A percentile compares a stretch with the other conserved stretches of the same genome.
These are phyloP conservation scores for Eragrostis curvula DNA, from an alignment of 176 grass and related monocot species.

Conservation along the genomic window DNA sequence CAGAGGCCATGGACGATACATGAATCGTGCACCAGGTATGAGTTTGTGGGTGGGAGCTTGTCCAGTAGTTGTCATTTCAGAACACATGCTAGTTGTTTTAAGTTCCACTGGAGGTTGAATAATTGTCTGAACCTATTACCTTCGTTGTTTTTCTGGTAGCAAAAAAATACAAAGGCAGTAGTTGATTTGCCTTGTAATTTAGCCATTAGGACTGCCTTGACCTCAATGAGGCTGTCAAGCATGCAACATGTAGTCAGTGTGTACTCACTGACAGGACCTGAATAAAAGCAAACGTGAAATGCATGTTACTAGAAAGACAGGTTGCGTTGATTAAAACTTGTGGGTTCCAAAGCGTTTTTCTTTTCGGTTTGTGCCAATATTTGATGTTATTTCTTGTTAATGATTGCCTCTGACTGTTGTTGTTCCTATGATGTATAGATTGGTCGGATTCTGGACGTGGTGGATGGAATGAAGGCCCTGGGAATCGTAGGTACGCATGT, in stretches of 20 bases:
- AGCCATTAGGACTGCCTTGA: slow-evolving; percentile 41
- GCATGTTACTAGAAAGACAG: background rate
- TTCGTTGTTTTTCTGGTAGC: too few relatives aligned
- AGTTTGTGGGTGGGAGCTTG: slow-evolving; percentile 20
- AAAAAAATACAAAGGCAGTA: background rate
- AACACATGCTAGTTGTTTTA: slow-evolving; percentile 7
- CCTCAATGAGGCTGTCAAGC: slow-evolving; percentile 12
- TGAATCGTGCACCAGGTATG: slow-evolving; percentile 56
- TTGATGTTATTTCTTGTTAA: background rate
- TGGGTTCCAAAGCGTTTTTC: background rate
- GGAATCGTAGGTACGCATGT: slow-evolving; percentile 43
- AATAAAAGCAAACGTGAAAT: background rate
- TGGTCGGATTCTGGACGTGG: slow-evolving; percentile 46
- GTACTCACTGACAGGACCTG: background rate
- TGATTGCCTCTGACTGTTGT: slow-evolving; percentile 6
- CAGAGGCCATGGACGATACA: slow-evolving; percentile 46
- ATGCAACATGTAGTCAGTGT: slow-evolving; percentile 3
- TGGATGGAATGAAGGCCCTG: slow-evolving; percentile 47
- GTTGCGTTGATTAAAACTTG: background rate
- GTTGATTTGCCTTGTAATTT: slow-evolving; percentile 26
- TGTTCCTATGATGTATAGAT: slow-evolving; percentile 30
- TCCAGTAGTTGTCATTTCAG: background rate
- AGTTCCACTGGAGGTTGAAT: background rate
- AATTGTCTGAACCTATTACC: background rate
- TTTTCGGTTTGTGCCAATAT: background rate